Base-by-base conservation (phyloP, 129 eudicot species). In the Tagetes erecta region DNA sequence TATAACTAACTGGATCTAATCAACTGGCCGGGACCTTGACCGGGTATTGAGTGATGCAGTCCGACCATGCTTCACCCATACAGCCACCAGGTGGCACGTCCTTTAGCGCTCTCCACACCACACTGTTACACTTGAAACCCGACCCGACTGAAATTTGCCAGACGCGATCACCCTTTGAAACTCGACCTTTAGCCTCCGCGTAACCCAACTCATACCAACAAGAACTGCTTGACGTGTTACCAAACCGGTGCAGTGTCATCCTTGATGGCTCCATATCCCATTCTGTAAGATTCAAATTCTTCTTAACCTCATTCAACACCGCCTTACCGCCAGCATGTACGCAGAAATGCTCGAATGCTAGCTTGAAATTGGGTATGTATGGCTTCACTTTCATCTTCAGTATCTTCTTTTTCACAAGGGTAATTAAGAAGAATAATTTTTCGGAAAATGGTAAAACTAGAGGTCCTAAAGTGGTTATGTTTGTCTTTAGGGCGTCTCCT, bases 101-200 rank as follows among this genome's bases (percentile, higher is more conserved):
- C 59, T 60, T 60, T 30, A 62, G 35, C 6, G 70, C 78, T 46
- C 37, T 73, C 70, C 62, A 73, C 34, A 73, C 78, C 20, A 35
- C 47, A 59, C 39, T 60, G 6, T 62, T 73, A 14, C 78, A 46
- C 46, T 73, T 73, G 3, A 73, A 73, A 73, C 70, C 70, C 0
- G 70, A 60, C 49, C 78, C 30, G 10, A 73, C 60, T 8, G 70
- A 70, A 60, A 73, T 73, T 70, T 73, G 78, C 70, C 78, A 60
- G 8, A 62, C 70, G 2, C 13, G 60, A 46, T 73, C 60, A 1
- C 76, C 78, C 49, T 73, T 60, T 0, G 9, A 44, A 33, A 73
- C 60, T 38, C 60, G 47, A n/a, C 59, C 70, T 40, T 71, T 71
- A 55, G 67, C 76, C 27, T 55, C 66, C 30, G 39, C 12, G 3